Evolutionary conservation across 306 rosid species (phyloP), one percentile per base, ranked within the genome.

Genomic region (Ochetophila trinervis): DNA sequence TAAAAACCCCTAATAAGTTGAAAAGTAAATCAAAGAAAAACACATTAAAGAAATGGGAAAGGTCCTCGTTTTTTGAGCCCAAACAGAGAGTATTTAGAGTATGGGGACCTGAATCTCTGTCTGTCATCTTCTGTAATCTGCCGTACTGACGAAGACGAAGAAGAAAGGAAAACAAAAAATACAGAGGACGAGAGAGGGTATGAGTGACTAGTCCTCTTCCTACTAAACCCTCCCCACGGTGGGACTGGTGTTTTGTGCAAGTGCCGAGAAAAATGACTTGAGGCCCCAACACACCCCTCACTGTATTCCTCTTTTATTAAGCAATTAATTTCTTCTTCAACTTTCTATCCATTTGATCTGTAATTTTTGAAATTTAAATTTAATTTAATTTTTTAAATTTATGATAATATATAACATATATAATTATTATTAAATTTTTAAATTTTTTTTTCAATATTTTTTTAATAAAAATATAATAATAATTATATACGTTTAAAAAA

Each of bases 231-330:
- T 34, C n/a, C 34, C 49, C 49, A 4, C 27, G 23, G 21, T 44
- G 55, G 53, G 53, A 32, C 30, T 30, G 19, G 30, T 57, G 32
- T 27, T 4, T 55, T 72, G 80, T 51, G 65, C 78, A 80, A 71
- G 80, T 79, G 78, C 80, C 80, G 80, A 75, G 19, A 37, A 36
- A 4, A 20, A 10, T 16, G 48, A 20, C 21, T 10, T 4, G n/a
- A 64, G 58, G 68, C 53, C 34, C 11, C 21, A 5, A 18, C 53
- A 27, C 42, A 17, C 14, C 12, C 35, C 66, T 27, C 66, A 35
- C 40, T 14, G 10, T 37, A 6, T 37, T 37, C 6, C 44, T 17
- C 6, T 17, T 5, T 51, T 5, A 35, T 66, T 35, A 1, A 27
- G 6, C 40, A n/a, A 15, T 40, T 11, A 37, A 6, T 37, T 37